phyloP scores from a whole-genome alignment of 2,329 filamentous ascomycete genomes.

The Penicillium sp. region DNA sequence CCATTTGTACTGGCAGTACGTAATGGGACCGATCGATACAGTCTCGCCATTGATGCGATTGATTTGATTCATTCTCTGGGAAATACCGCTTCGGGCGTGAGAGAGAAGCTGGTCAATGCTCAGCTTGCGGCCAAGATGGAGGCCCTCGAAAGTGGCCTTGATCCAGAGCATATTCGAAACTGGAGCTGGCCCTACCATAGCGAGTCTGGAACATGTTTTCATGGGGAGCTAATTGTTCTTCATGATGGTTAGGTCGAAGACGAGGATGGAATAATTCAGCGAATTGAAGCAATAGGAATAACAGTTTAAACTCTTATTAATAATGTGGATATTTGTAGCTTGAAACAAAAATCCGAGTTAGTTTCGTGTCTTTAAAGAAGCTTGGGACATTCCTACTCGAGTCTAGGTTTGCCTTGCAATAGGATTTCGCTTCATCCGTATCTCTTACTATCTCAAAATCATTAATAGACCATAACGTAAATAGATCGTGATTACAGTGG shows the following conservation, averaged over 20 bases:
- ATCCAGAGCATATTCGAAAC: constrained; percentile 59
- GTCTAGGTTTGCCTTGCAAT: too few species aligned
- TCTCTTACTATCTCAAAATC: too few species aligned
- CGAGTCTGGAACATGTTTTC: neutral
- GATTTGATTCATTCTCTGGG: constrained; percentile 59
- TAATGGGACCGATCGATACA: constrained; percentile 72
- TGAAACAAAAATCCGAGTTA: too few species aligned
- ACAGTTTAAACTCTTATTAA: neutral
- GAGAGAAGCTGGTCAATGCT: constrained; percentile 60
- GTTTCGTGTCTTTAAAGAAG: neutral
- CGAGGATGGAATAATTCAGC: neutral
- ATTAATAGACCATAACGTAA: too few species aligned
- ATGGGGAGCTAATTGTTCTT: neutral
- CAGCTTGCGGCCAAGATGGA: constrained; percentile 60
- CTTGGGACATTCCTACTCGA: neutral
- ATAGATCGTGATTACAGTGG: too few species aligned
- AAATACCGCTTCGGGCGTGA: constrained; percentile 58
- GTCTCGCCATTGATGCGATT: constrained; percentile 69
- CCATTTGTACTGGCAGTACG: constrained; percentile 72
- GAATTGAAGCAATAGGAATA: neutral
- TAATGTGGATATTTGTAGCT: too few species aligned
- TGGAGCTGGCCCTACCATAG: constrained; percentile 58
- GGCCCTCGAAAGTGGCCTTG: constrained; percentile 65
- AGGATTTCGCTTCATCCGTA: too few species aligned
- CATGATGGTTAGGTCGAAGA: neutral